Base-by-base conservation (phyloP, 202 grass and related monocot species). In the Schoenoplectus triqueter region DNA sequence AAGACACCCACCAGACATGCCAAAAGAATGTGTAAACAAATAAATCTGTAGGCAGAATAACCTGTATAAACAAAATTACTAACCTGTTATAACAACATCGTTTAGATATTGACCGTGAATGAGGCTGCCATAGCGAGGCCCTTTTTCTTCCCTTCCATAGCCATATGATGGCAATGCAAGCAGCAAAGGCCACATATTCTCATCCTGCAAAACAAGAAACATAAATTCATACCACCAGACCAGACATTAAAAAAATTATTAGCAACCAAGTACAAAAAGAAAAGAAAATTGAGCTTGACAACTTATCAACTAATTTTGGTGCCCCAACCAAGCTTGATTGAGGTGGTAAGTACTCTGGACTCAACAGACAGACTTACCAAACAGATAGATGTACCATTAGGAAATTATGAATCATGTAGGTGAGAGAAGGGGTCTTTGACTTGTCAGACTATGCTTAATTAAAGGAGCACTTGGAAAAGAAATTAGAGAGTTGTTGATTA, bases 71-170 rank as follows among this genome's bases (percentile, higher is more conserved):
- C 21, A 81, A 31, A 60, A 47, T 47, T 80, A 20, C 74, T 68
- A 59, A 94, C 93, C 93, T 85, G 93, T 95, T 85, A 98, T 98
- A 61, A 98, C 88, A 2, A 98, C 78, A 81, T 98, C 93, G 86
- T 89, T 88, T 82, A 98, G 83, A 90, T 98, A 92, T 73, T 98
- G 93, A 76, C 93, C 96, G 94, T 95, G 96, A 89, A 98, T 91
- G 13, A 98, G 90, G 85, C 96, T 98, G 49, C 96, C 90, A 87
- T 88, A 95, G 17, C 93, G 90, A 49, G 93, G 91, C 2, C 91
- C 96, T 87, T 92, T 98, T 15, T 85, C 86, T 80, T 98, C 96
- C 64, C 93, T 93, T 48, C 96, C 96, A 88, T 94, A 94, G 4
- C 96, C 96, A 49, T 98, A 98, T 10, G 96, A 98, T 41, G 96